Percentiles rank a stretch among this genome's conserved stretches.
phyloP scores from a whole-genome alignment of 2,329 filamentous ascomycete species.

The Nemania sp. region DNA sequence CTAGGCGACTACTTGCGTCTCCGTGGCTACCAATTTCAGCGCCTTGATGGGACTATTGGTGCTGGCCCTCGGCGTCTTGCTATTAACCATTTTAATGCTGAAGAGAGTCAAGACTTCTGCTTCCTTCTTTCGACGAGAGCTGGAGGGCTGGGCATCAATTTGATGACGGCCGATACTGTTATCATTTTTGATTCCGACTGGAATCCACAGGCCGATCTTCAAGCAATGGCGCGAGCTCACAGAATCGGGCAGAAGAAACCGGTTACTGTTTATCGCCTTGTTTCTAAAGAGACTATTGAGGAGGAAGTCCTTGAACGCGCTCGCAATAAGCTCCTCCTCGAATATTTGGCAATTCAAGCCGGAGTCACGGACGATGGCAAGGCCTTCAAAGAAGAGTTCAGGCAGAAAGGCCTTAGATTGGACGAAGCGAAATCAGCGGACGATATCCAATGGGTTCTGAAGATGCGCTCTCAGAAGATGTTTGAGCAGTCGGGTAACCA shows the following conservation, averaged over 20 bases:
- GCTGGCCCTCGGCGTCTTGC: slow-evolving; percentile 86
- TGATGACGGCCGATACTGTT: slow-evolving; percentile 98
- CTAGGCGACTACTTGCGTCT: slow-evolving; percentile 91
- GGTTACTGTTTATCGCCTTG: slow-evolving; percentile 93
- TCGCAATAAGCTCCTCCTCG: slow-evolving; percentile 94
- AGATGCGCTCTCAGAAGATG: slow-evolving; percentile 98
- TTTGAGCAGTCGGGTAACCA: slow-evolving; percentile 98
- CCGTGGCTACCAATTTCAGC: slow-evolving; percentile 92
- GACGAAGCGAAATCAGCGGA: slow-evolving; percentile 88
- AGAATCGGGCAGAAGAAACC: slow-evolving; percentile 96
- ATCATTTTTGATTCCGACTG: slow-evolving; percentile 98
- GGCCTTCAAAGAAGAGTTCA: slow-evolving; percentile 72
- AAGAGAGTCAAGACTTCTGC: slow-evolving; percentile 92
- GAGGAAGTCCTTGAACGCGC: slow-evolving; percentile 96
- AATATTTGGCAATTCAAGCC: slow-evolving; percentile 95
- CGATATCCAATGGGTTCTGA: slow-evolving; percentile 94
- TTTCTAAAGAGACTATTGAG: slow-evolving; percentile 97
- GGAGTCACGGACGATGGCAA: slow-evolving; percentile 96
- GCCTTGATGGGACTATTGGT: slow-evolving; percentile 92
- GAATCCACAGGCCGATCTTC: slow-evolving; percentile 97
- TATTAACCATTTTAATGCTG: slow-evolving; percentile 98
- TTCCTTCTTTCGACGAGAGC: slow-evolving; percentile 94
- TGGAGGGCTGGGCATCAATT: slow-evolving; percentile 95
- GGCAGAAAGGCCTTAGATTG: slow-evolving; percentile 72
- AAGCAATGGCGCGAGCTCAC: slow-evolving; percentile 98